Percentiles rank a stretch among this genome's conserved stretches.
These are phyloP conservation scores for Cladobotryum mycophilum DNA, from an alignment of 2,329 filamentous ascomycete genomes.

Conservation along the genomic window DNA sequence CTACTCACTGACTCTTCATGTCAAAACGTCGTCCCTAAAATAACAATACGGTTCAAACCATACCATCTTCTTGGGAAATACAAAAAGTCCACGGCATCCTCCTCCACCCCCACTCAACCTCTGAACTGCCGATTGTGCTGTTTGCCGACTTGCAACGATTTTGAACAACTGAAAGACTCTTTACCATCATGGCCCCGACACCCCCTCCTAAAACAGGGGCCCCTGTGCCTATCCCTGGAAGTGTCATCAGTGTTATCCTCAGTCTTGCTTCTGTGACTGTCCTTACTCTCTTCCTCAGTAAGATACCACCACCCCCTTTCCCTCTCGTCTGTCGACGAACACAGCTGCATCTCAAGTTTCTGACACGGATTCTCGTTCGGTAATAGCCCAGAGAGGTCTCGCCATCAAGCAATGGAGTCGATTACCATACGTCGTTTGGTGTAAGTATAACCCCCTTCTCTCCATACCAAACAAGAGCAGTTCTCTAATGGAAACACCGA, in stretches of 20 bases:
- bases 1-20: background rate
- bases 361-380: background rate
- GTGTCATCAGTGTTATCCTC: slow-evolving; percentile 5
- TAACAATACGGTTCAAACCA: too few relatives aligned
- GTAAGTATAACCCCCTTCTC: slow-evolving; percentile 25
- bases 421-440: slow-evolving; percentile 37
- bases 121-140: background rate
- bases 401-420: slow-evolving; percentile 34
- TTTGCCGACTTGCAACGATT: background rate
- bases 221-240: background rate
- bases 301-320: background rate
- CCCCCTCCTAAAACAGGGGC: background rate
- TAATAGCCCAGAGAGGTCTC: slow-evolving; percentile 30
- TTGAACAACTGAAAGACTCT: background rate
- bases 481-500: background rate
- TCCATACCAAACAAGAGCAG: background rate
- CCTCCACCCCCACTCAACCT: background rate
- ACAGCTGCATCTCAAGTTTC: background rate
- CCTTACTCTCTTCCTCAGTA: slow-evolving; percentile 1
- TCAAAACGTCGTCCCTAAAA: too few relatives aligned
- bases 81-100: background rate
- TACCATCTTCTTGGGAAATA: background rate
- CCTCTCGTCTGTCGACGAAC: background rate
- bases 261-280: background rate
- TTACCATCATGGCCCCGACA: background rate